Percentiles rank a stretch among this genome's conserved stretches.
Conservation (phyloP, 2,329 filamentous ascomycete species). For the Scytalidium sp. region DNA sequence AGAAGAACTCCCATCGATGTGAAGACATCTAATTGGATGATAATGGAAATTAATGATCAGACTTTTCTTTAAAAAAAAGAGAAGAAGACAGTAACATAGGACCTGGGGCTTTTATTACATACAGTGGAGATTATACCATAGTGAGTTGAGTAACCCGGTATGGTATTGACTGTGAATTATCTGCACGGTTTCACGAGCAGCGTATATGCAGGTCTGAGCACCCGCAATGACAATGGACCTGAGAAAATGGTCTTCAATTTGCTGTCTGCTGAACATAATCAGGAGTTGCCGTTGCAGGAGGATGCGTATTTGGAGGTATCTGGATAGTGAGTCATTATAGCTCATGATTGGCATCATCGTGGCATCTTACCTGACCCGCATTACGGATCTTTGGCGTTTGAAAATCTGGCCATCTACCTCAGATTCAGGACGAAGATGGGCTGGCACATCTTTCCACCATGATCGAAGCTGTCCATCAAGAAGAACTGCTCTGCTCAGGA, state of each 20-base stretch:
- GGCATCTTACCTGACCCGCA: background rate
- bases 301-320: background rate
- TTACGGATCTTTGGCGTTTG: background rate
- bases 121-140: slow-evolving; percentile 2
- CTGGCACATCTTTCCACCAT: background rate
- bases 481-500: background rate
- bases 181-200: background rate
- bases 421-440: background rate
- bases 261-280: background rate
- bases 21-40: slow-evolving; percentile 1
- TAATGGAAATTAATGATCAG: too few relatives aligned
- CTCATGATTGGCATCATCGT: background rate
- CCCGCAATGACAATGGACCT: background rate
- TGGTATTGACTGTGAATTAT: background rate
- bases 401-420: background rate
- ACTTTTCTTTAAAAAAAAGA: too few relatives aligned
- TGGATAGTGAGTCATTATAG: background rate
- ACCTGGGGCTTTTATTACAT: background rate
- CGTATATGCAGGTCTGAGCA: background rate
- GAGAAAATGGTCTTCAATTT: background rate
- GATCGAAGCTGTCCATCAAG: background rate
- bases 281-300: background rate
- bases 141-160: background rate
- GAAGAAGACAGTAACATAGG: background rate
- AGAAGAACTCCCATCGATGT: background rate